These are phyloP conservation scores for Fusarium xylarioides DNA, from an alignment of 2,329 filamentous ascomycete species.

Conservation along the genomic window DNA sequence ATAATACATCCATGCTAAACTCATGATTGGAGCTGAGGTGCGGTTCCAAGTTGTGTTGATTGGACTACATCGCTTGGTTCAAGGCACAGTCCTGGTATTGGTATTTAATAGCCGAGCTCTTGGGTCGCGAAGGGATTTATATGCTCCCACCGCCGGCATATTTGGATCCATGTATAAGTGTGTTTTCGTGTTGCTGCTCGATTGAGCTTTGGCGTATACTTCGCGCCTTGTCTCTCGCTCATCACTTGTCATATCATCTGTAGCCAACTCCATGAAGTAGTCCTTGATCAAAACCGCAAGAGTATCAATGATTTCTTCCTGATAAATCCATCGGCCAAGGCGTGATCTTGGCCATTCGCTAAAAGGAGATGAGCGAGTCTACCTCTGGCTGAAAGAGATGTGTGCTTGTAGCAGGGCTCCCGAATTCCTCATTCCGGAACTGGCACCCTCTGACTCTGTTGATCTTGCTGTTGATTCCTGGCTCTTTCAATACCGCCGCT, in stretches of 20 bases:
- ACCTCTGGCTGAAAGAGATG: slow-evolving; percentile 67
- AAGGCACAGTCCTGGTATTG: not conserved
- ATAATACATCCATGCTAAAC: not conserved
- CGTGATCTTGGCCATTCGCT: slow-evolving; percentile 67
- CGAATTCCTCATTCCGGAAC: slow-evolving; percentile 60
- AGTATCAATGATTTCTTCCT: slow-evolving; percentile 66
- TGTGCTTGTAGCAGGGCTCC: slow-evolving; percentile 69
- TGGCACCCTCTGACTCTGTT: slow-evolving; percentile 12
- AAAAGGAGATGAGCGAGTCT: slow-evolving; percentile 67
- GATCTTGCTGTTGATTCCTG: slow-evolving; percentile 37
- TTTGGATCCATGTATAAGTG: not conserved
- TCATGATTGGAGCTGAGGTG: not conserved
- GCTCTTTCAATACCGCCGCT: slow-evolving; percentile 71
- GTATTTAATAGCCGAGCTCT: not conserved
- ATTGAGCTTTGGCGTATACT: slow-evolving; percentile 70
- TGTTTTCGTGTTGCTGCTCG: slow-evolving; percentile 43
- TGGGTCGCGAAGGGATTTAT: not conserved
- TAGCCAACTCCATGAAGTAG: slow-evolving; percentile 76
- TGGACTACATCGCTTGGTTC: not conserved
- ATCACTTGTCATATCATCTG: slow-evolving; percentile 66
- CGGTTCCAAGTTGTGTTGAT: not conserved
- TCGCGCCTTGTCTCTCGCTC: slow-evolving; percentile 54
- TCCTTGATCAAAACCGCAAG: slow-evolving; percentile 64
- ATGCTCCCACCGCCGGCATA: not conserved
- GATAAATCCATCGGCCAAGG: slow-evolving; percentile 65